A percentile compares a stretch with the other conserved stretches of the same genome.
Evolutionary conservation across 345 rosid species (phyloP).

Genomic region (Bruguiera parviflora): DNA sequence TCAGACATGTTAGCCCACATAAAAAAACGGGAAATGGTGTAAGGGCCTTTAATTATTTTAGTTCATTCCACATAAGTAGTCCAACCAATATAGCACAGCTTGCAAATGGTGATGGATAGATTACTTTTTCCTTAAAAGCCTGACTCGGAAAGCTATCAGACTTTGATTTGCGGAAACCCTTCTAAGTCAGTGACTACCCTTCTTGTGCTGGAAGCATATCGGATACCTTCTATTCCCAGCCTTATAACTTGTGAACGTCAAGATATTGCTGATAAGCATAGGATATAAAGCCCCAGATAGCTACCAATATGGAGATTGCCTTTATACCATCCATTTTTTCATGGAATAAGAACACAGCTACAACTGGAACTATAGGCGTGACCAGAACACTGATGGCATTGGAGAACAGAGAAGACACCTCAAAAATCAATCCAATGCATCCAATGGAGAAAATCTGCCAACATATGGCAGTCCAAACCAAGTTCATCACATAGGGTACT

Average conservation of each 20-base stretch:
- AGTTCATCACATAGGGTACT: constrained; percentile 41
- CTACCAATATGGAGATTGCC: constrained; percentile 56
- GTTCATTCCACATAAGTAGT: too few species aligned
- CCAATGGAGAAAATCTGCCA: constrained; percentile 54
- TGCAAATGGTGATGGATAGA: too few species aligned
- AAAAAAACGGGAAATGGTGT: constrained; percentile 7
- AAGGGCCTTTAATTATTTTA: too few species aligned
- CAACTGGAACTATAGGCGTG: constrained; percentile 53
- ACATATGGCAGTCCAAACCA: constrained; percentile 37
- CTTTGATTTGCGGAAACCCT: too few species aligned
- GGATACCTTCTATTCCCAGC: too few species aligned
- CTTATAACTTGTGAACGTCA: constrained; percentile 15
- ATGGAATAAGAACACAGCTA: constrained; percentile 43
- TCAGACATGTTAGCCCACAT: constrained; percentile 16
- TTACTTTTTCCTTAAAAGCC: too few species aligned
- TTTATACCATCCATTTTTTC: constrained; percentile 65
- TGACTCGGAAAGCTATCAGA: too few species aligned
- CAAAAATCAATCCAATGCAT: constrained; percentile 46
- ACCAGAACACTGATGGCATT: constrained; percentile 44
- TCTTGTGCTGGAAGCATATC: too few species aligned
- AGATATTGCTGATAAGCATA: constrained; percentile 59
- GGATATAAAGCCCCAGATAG: constrained; percentile 65
- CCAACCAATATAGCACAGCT: too few species aligned
- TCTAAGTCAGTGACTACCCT: too few species aligned
- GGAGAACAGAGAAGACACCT: constrained; percentile 58